Evolutionary conservation across 345 rosid genomes (phyloP).

Genomic region (Citrus maxima): DNA sequence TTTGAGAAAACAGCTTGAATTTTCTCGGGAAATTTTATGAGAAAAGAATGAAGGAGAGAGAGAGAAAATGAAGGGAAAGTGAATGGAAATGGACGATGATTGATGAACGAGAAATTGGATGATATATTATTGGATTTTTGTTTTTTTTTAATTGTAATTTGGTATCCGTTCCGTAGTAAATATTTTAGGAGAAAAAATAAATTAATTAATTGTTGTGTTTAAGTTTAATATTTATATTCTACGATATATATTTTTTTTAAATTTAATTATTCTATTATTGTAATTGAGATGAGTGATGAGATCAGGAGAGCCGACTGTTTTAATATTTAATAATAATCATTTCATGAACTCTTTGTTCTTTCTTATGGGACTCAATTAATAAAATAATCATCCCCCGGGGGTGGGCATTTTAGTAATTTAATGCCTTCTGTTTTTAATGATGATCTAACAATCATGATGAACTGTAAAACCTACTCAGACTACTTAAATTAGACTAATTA

Average conservation of each 20-base stretch:
- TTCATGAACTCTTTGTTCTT: not conserved
- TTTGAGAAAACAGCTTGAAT: not conserved
- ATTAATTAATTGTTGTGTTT: not conserved
- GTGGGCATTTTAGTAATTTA: not conserved
- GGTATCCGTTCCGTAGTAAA: too few relatives aligned
- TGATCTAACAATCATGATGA: not conserved
- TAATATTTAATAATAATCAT: not conserved
- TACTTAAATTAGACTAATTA: constrained; percentile 4
- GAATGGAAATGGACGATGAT: constrained; percentile 16
- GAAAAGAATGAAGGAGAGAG: constrained; percentile 3
- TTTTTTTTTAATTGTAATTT: not conserved
- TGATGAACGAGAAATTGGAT: not conserved
- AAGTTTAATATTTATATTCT: too few relatives aligned
- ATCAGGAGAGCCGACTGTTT: not conserved
- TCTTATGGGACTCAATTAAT: not conserved
- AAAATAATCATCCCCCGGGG: not conserved
- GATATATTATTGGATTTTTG: constrained; percentile 3
- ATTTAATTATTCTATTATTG: not conserved
- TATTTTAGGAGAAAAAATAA: not conserved
- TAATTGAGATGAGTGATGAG: not conserved
- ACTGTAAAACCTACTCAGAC: not conserved
- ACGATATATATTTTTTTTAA: too few relatives aligned
- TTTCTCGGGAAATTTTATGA: constrained; percentile 27
- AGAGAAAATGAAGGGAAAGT: constrained; percentile 1
- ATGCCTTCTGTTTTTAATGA: not conserved